Percentiles rank a stretch among this genome's conserved stretches.
Conservation (phyloP, 148 eudicot genomes). For the Cornus suecica region DNA sequence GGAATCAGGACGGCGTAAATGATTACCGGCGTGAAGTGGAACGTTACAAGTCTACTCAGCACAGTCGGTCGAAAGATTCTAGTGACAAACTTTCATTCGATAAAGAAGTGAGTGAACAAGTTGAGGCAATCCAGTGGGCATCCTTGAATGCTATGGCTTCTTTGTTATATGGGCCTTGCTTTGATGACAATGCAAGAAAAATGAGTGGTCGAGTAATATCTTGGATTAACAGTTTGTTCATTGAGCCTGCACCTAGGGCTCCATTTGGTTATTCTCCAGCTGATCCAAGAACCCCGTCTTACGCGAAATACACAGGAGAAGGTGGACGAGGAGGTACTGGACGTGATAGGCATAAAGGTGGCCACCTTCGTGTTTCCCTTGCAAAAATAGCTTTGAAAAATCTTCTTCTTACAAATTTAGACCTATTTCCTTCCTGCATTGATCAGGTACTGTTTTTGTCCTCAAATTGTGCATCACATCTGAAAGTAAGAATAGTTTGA, state of each 20-base stretch:
- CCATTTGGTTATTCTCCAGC: constrained; percentile 98
- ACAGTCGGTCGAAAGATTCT: constrained; percentile 91
- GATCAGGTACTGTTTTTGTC: constrained; percentile 66
- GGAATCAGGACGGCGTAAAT: constrained; percentile 85
- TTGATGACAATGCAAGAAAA: constrained; percentile 98
- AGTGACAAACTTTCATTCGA: constrained; percentile 91
- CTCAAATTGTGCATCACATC: constrained; percentile 2
- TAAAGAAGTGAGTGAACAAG: constrained; percentile 90
- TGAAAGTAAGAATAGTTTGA: background rate
- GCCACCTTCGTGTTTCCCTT: constrained; percentile 82
- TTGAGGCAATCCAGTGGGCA: constrained; percentile 98
- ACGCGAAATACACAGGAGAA: constrained; percentile 76
- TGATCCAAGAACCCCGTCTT: constrained; percentile 99
- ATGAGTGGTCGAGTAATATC: constrained; percentile 96
- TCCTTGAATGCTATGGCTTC: constrained; percentile 99
- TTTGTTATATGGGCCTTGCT: constrained; percentile 93
- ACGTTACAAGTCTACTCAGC: constrained; percentile 91
- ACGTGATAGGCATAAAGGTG: constrained; percentile 94
- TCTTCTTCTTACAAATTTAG: constrained; percentile 91
- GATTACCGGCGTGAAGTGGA: constrained; percentile 98
- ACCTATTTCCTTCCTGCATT: constrained; percentile 97
- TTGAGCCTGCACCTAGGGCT: constrained; percentile 97
- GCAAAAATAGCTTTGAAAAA: constrained; percentile 94
- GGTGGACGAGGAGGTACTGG: constrained; percentile 76
- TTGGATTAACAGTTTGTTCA: constrained; percentile 95